These are phyloP conservation scores for Boletus pseudopeckii DNA, from an alignment of 768 basidiomycete species.

Conservation along the genomic window DNA sequence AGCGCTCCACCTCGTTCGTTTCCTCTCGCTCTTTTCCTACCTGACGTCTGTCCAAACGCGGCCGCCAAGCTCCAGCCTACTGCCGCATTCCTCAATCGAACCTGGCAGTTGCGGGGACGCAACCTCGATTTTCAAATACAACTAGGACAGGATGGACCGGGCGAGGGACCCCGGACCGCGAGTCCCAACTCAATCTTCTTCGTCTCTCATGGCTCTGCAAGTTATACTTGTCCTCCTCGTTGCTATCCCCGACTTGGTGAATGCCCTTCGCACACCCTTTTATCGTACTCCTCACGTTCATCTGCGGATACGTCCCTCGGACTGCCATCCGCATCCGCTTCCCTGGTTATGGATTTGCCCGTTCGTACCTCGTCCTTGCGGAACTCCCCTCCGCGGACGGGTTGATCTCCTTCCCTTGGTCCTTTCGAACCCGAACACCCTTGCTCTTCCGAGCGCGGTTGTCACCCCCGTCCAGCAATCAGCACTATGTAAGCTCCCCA, in stretches of 20 bases:
- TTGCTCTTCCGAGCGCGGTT: not conserved
- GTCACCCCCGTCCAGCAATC: too few relatives aligned
- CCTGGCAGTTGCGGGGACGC: slow-evolving; percentile 17
- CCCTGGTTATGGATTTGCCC: slow-evolving; percentile 4
- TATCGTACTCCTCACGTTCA: slow-evolving; percentile 20
- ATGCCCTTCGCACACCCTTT: slow-evolving; percentile 17
- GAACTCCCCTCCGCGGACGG: slow-evolving; percentile 25
- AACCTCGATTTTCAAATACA: slow-evolving; percentile 18
- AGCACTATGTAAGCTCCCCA: too few relatives aligned
- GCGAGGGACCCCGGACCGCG: slow-evolving; percentile 11
- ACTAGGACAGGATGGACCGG: not conserved
- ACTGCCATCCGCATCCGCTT: slow-evolving; percentile 6
- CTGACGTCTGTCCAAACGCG: slow-evolving; percentile 10
- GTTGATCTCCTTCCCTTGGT: slow-evolving; percentile 15
- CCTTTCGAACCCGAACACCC: slow-evolving; percentile 15
- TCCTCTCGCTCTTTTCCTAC: too few relatives aligned
- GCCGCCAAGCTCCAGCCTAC: slow-evolving; percentile 25
- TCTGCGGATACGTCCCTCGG: slow-evolving; percentile 12
- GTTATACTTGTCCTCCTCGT: slow-evolving; percentile 18
- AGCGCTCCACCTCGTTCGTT: slow-evolving; percentile 4
- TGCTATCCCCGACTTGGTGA: slow-evolving; percentile 21
- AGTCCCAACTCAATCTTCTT: slow-evolving; percentile 11
- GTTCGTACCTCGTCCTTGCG: not conserved
- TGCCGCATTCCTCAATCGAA: slow-evolving; percentile 19
- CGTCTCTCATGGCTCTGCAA: slow-evolving; percentile 18